Conservation (phyloP, 2,329 filamentous ascomycete genomes). For the Trichoderma guizhouense region DNA sequence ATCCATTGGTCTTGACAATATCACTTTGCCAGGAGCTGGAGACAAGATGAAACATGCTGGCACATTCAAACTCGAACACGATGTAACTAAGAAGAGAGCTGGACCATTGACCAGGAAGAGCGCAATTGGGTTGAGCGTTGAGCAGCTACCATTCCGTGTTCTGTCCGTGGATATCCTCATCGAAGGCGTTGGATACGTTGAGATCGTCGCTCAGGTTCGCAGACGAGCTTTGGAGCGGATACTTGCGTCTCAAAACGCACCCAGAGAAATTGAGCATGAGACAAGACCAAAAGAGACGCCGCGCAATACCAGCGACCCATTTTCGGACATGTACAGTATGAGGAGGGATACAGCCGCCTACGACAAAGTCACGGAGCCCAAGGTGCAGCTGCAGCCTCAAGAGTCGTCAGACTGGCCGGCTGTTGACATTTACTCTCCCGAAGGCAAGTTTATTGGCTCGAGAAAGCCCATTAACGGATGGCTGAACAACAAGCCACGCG, state of each 20-base stretch:
- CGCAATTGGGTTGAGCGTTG: conserved; percentile 60
- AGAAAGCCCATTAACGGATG: conserved; percentile 70
- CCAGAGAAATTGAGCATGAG: conserved; percentile 18
- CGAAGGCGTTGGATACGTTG: conserved; percentile 91
- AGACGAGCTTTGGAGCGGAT: conserved; percentile 42
- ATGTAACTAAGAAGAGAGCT: conserved; percentile 77
- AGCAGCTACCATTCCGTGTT: conserved; percentile 73
- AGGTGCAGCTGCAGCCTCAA: conserved; percentile 4
- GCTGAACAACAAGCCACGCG: conserved; percentile 56
- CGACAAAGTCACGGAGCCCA: neutral
- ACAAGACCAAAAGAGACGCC: neutral
- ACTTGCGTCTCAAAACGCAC: conserved; percentile 23
- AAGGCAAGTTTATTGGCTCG: conserved; percentile 72
- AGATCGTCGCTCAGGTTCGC: conserved; percentile 79
- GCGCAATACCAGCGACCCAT: conserved; percentile 21
- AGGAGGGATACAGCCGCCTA: conserved; percentile 23
- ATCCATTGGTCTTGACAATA: conserved; percentile 56
- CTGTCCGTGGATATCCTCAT: conserved; percentile 81
- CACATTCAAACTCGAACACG: conserved; percentile 69
- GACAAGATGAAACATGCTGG: conserved; percentile 67
- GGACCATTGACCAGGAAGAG: conserved; percentile 66
- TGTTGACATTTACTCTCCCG: conserved; percentile 80
- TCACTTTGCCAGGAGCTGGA: conserved; percentile 57
- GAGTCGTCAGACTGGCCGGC: conserved; percentile 55
- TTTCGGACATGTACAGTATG: conserved; percentile 27